These are phyloP conservation scores for Helicostylum pulchrum DNA, from an alignment of 192 early-diverging fungal species.

Conservation along the genomic window DNA sequence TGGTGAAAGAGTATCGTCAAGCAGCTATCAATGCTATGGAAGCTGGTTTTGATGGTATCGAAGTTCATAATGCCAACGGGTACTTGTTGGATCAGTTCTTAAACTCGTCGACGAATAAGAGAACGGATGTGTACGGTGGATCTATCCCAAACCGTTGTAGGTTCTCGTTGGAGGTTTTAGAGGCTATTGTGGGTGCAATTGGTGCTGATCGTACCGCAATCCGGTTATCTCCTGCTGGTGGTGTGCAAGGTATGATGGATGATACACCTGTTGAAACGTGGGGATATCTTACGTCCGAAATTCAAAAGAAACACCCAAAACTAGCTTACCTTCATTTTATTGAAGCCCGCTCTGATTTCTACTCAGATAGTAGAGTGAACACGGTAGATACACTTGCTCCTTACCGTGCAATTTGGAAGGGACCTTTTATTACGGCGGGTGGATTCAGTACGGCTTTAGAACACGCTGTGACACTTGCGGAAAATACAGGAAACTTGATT, in stretches of 20 bases:
- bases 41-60: constrained; percentile 85
- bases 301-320: constrained; percentile 25
- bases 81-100: constrained; percentile 84
- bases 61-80: constrained; percentile 89
- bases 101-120: constrained; percentile 69
- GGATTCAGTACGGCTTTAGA: constrained; percentile 2
- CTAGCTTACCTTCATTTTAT: constrained; percentile 37
- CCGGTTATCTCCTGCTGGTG: constrained; percentile 28
- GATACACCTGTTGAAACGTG: constrained; percentile 23
- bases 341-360: constrained; percentile 17
- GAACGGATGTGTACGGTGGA: constrained; percentile 53
- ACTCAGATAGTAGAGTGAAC: constrained; percentile 44
- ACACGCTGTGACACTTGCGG: neutral
- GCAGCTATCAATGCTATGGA: constrained; percentile 67
- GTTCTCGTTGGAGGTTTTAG: constrained; percentile 26
- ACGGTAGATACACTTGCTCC: constrained; percentile 2
- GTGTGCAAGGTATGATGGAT: constrained; percentile 32
- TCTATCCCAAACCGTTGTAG: constrained; percentile 25
- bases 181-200: constrained; percentile 20
- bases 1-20: neutral
- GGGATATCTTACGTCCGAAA: constrained; percentile 15
- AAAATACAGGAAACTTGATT: constrained; percentile 12
- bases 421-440: constrained; percentile 26
- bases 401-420: constrained; percentile 21
- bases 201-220: constrained; percentile 33